Conservation (phyloP, 805 yeast genomes). For the Zygotorulaspora sp. region DNA sequence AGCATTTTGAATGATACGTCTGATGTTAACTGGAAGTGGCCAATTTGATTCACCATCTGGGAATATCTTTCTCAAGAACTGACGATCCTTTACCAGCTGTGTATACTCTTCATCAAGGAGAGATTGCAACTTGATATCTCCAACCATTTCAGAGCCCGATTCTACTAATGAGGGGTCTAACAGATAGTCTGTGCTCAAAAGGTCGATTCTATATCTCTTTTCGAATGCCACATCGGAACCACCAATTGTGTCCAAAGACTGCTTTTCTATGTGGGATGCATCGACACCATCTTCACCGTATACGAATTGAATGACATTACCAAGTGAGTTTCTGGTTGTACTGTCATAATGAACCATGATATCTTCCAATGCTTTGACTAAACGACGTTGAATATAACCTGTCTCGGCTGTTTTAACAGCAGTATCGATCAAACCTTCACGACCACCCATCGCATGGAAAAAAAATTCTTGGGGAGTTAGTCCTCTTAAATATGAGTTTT, state of each 20-base stretch:
- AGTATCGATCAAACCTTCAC: conserved; percentile 99
- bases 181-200: conserved; percentile 62
- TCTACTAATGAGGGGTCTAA: conserved; percentile 74
- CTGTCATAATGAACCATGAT: conserved; percentile 98
- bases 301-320: conserved; percentile 91
- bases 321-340: conserved; percentile 94
- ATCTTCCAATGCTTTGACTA: conserved; percentile 94
- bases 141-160: conserved; percentile 84
- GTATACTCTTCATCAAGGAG: conserved; percentile 78
- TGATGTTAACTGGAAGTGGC: conserved; percentile 96
- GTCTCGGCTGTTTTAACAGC: conserved; percentile 99
- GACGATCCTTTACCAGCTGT: conserved; percentile 74
- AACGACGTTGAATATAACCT: conserved; percentile 96
- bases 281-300: conserved; percentile 99
- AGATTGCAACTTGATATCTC: conserved; percentile 79
- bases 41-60: conserved; percentile 91
- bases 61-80: conserved; percentile 76
- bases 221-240: conserved; percentile 85
- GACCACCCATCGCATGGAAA: conserved; percentile 99
- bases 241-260: conserved; percentile 90
- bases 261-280: conserved; percentile 96
- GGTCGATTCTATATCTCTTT: conserved; percentile 77
- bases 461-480: conserved; percentile 97
- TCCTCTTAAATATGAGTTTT: conserved; percentile 94
- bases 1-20: conserved; percentile 95